phyloP scores from a whole-genome alignment of 805 yeast genomes.

The Naumovozyma castellii region DNA sequence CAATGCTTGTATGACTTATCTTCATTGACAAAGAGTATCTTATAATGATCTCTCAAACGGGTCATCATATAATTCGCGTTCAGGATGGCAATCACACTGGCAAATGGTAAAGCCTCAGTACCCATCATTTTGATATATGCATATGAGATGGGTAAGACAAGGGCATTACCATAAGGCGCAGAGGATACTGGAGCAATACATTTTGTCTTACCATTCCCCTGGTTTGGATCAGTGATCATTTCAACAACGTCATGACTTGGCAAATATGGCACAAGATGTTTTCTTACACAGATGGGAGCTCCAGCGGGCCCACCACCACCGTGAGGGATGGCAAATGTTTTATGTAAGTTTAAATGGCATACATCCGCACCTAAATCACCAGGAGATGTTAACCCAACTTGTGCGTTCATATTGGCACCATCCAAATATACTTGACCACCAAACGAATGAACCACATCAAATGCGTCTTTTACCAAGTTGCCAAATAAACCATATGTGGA shows the following conservation, averaged over 20 bases:
- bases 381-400: conserved; percentile 93
- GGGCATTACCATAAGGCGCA: conserved; percentile 94
- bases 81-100: conserved; percentile 84
- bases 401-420: conserved; percentile 99
- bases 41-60: conserved; percentile 58
- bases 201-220: conserved; percentile 11
- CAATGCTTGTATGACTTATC: conserved; percentile 53
- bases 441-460: conserved; percentile 68
- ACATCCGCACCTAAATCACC: conserved; percentile 98
- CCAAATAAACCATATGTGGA: conserved; percentile 95
- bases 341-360: conserved; percentile 92
- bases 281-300: conserved; percentile 91
- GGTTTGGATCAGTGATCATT: conserved; percentile 32
- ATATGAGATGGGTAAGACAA: conserved; percentile 87
- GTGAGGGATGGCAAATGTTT: conserved; percentile 95
- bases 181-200: conserved; percentile 74
- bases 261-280: conserved; percentile 68
- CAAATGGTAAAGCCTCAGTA: conserved; percentile 66
- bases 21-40: conserved; percentile 57
- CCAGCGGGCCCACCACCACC: conserved; percentile 99
- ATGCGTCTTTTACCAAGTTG: conserved; percentile 78
- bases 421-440: conserved; percentile 97
- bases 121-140: conserved; percentile 94
- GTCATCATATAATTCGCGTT: conserved; percentile 94
- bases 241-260: conserved; percentile 64